These are phyloP conservation scores for Mycena amicta DNA, from an alignment of 768 basidiomycete species.

Conservation along the genomic window DNA sequence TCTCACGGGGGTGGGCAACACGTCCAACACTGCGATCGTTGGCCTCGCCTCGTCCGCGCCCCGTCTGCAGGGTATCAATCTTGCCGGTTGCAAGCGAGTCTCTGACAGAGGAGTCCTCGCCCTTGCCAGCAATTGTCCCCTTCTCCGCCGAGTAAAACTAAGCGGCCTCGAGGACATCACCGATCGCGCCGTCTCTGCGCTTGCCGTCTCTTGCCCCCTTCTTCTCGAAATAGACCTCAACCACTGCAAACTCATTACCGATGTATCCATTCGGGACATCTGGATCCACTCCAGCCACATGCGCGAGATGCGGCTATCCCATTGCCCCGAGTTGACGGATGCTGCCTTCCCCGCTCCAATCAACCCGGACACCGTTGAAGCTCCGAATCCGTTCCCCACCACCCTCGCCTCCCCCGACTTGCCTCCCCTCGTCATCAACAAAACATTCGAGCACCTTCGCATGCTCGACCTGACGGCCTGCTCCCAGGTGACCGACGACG, in stretches of 20 bases:
- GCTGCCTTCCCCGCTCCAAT: conserved; percentile 81
- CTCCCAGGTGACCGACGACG: conserved; percentile 75
- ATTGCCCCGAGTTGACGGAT: conserved; percentile 79
- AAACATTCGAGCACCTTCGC: conserved; percentile 80
- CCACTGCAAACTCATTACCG: conserved; percentile 76
- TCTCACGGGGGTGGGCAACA: conserved; percentile 69
- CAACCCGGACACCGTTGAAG: conserved; percentile 37
- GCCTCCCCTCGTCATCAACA: conserved; percentile 67
- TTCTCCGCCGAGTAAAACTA: conserved; percentile 89
- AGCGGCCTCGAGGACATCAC: conserved; percentile 76
- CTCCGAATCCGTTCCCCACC: conserved; percentile 48
- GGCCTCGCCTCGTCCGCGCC: conserved; percentile 70
- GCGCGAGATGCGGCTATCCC: conserved; percentile 87
- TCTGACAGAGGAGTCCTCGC: conserved; percentile 78
- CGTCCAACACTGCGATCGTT: conserved; percentile 71
- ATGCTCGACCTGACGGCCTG: conserved; percentile 94
- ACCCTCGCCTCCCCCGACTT: conserved; percentile 43
- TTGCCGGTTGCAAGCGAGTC: conserved; percentile 79
- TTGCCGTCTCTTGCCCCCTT: conserved; percentile 79
- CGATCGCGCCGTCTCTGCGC: conserved; percentile 70
- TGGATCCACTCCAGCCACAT: conserved; percentile 82
- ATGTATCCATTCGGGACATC: conserved; percentile 77
- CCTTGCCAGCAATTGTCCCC: conserved; percentile 71
- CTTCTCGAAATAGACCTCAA: conserved; percentile 95
- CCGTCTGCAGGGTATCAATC: conserved; percentile 89